phyloP scores from a whole-genome alignment of 1,139 yeast genomes.

The Taphrina sp. region DNA sequence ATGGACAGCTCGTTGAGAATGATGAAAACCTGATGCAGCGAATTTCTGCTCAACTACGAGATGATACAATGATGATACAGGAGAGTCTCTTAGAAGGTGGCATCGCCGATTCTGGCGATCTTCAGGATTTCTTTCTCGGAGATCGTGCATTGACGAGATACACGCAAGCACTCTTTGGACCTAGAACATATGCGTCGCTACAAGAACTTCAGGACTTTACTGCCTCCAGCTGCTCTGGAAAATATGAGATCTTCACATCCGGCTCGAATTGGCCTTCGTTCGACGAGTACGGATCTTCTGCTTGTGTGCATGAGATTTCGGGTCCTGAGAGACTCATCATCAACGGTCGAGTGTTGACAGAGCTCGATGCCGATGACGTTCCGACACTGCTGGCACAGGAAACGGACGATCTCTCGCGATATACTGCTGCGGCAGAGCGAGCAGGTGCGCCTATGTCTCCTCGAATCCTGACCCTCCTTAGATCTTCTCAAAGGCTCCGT shows the following conservation, averaged over 20 bases:
- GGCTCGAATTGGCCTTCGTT: slow-evolving; percentile 20
- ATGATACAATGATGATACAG: slow-evolving; percentile 42
- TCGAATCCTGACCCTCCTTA: slow-evolving; percentile 11
- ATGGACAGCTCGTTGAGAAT: slow-evolving; percentile 58
- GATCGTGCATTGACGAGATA: slow-evolving; percentile 3
- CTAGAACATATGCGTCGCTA: slow-evolving; percentile 8
- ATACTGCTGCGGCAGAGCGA: slow-evolving; percentile 15
- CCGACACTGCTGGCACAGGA: slow-evolving; percentile 30
- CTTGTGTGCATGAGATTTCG: slow-evolving; percentile 11
- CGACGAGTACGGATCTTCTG: background rate
- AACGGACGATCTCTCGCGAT: slow-evolving; percentile 11
- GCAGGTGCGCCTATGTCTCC: slow-evolving; percentile 25
- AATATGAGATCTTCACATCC: slow-evolving; percentile 15
- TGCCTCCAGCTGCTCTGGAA: slow-evolving; percentile 4
- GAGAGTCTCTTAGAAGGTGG: slow-evolving; percentile 39
- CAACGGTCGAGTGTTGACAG: slow-evolving; percentile 26
- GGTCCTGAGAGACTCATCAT: slow-evolving; percentile 21
- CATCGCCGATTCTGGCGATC: slow-evolving; percentile 39
- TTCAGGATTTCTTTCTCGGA: slow-evolving; percentile 35
- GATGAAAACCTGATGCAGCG: slow-evolving; percentile 50
- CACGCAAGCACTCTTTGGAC: slow-evolving; percentile 27
- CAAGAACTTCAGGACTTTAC: background rate
- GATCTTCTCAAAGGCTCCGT: slow-evolving; percentile 1
- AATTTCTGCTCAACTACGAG: slow-evolving; percentile 43
- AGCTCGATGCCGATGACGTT: slow-evolving; percentile 9